These are phyloP conservation scores for Desmodesmus armatus DNA, from an alignment of 139 green algal species.

Conservation along the genomic window DNA sequence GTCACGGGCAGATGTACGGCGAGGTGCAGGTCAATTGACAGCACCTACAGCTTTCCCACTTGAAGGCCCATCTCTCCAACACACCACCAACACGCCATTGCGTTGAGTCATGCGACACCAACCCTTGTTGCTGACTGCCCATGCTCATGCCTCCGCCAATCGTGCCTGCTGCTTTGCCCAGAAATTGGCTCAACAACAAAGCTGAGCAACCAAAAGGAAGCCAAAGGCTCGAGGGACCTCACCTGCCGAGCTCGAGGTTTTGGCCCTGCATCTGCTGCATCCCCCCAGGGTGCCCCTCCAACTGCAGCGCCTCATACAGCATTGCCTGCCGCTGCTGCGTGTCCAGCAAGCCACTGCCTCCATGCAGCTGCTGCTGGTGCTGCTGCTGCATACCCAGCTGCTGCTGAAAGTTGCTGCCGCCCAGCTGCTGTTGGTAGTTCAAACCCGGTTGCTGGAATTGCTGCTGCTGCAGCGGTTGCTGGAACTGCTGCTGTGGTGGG, in stretches of 20 bases:
- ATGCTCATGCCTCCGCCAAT: background rate
- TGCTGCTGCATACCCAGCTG: conserved; percentile 14
- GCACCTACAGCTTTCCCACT: no score
- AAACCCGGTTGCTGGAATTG: background rate
- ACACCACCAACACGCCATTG: no score
- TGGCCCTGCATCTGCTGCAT: conserved; percentile 21
- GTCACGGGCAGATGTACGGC: no score
- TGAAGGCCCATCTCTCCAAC: no score
- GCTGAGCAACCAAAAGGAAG: no score
- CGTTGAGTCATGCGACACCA: no score
- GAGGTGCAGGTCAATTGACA: no score
- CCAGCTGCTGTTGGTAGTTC: background rate
- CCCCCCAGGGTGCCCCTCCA: conserved; percentile 22
- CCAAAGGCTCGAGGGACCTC: no score
- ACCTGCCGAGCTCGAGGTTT: conserved; percentile 30
- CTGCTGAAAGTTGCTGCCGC: background rate
- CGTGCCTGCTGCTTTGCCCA: background rate
- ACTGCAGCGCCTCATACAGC: conserved; percentile 21
- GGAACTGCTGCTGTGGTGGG: background rate
- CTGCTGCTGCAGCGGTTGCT: background rate
- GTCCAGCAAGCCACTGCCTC: no score
- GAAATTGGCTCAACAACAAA: background rate
- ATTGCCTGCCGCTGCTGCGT: conserved; percentile 12
- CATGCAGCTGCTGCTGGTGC: conserved; percentile 27
- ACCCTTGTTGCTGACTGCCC: no score